phyloP scores from a whole-genome alignment of 306 rosid species.

The Spatholobus suberectus region DNA sequence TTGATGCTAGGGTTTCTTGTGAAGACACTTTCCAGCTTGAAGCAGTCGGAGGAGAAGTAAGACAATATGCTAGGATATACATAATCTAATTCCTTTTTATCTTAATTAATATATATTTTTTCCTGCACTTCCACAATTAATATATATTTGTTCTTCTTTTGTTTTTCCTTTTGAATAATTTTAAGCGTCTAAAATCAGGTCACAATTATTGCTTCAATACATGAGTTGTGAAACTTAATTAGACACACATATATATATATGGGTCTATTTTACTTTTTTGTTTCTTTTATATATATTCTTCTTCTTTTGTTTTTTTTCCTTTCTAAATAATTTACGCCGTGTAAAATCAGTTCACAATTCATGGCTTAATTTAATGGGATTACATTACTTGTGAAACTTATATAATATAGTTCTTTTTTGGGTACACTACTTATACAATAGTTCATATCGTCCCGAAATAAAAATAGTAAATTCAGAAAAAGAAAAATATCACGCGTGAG shows the following conservation, averaged over 20 bases:
- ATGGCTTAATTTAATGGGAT: too few relatives aligned
- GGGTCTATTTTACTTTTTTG: neutral
- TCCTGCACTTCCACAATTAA: too few relatives aligned
- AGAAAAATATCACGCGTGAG: conserved; percentile 19
- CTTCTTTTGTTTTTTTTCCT: too few relatives aligned
- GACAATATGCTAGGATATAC: conserved; percentile 1
- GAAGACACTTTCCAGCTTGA: conserved; percentile 77
- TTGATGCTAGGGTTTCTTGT: conserved; percentile 87
- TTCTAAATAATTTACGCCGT: neutral
- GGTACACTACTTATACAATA: too few relatives aligned
- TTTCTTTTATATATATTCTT: neutral
- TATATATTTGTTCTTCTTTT: neutral
- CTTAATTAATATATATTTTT: neutral
- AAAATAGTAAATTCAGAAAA: neutral
- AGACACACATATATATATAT: too few relatives aligned
- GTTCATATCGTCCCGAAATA: neutral
- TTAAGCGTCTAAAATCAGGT: neutral
- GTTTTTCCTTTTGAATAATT: neutral
- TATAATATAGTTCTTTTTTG: too few relatives aligned
- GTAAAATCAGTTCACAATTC: neutral
- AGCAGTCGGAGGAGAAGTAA: conserved; percentile 85
- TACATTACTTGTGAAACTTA: neutral
- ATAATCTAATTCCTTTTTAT: neutral
- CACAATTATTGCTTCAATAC: neutral
- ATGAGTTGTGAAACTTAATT: neutral